Conservation (phyloP, 2,329 filamentous ascomycete species). For the Alternaria solani region DNA sequence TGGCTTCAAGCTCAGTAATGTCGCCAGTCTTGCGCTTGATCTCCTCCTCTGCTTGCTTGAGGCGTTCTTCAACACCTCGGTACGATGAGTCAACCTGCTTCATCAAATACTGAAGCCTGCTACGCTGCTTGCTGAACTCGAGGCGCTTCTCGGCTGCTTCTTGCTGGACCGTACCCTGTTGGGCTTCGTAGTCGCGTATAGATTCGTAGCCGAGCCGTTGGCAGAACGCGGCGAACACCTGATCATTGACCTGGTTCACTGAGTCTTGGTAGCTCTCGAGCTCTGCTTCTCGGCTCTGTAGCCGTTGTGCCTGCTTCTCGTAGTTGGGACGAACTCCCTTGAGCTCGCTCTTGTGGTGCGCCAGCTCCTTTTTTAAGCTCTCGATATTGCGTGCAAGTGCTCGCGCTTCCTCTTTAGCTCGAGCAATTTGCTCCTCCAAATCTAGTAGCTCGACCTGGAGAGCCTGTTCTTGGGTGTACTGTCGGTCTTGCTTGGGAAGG, state of each 20-base stretch:
- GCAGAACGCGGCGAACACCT: constrained; percentile 87
- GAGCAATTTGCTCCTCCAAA: constrained; percentile 77
- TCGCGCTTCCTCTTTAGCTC: constrained; percentile 76
- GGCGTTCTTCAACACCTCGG: constrained; percentile 72
- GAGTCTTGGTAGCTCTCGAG: constrained; percentile 67
- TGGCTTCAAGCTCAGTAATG: constrained; percentile 68
- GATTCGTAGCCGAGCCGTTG: constrained; percentile 83
- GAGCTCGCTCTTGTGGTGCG: constrained; percentile 76
- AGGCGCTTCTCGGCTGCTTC: constrained; percentile 87
- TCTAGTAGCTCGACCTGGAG: constrained; percentile 81
- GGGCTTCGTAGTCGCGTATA: constrained; percentile 91
- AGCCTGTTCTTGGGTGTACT: constrained; percentile 78
- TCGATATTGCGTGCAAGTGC: constrained; percentile 82
- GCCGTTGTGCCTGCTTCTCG: constrained; percentile 71
- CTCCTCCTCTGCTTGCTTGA: constrained; percentile 72
- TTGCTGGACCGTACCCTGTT: constrained; percentile 91
- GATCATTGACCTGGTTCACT: constrained; percentile 84
- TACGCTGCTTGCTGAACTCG: constrained; percentile 82
- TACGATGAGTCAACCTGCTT: constrained; percentile 75
- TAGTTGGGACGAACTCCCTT: constrained; percentile 80
- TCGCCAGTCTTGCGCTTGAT: constrained; percentile 72
- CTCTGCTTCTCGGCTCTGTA: constrained; percentile 68
- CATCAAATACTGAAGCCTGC: constrained; percentile 67
- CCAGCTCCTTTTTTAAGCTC: constrained; percentile 83
- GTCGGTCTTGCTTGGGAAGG: constrained; percentile 79